Evolutionary conservation across 2,329 filamentous ascomycete genomes (phyloP).

Genomic region (Aspergillus sp.): DNA sequence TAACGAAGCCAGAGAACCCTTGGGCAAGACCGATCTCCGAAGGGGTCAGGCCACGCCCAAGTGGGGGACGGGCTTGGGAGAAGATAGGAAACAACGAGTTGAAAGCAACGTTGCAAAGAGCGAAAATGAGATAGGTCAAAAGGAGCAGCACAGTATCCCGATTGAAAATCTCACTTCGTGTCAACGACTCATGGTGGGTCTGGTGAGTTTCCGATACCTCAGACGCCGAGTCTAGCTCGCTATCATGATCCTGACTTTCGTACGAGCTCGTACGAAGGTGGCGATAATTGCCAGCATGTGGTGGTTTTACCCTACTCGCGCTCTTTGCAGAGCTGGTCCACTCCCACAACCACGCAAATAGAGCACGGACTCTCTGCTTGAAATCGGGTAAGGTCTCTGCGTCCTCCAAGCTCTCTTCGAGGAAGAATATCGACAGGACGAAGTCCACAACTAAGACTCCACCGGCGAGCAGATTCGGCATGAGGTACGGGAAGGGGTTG

Average conservation of each 20-base stretch:
- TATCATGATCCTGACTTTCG: conserved; percentile 41
- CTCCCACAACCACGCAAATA: conserved; percentile 72
- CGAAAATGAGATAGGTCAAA: conserved; percentile 86
- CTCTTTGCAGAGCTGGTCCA: conserved; percentile 59
- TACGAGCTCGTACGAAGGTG: conserved; percentile 28
- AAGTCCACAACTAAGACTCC: conserved; percentile 72
- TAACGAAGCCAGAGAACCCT: conserved; percentile 79
- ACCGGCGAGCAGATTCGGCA: conserved; percentile 79
- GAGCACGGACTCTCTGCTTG: conserved; percentile 57
- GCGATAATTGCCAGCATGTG: conserved; percentile 30
- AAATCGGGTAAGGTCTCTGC: conserved; percentile 63
- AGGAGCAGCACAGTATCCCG: conserved; percentile 80
- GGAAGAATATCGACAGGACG: conserved; percentile 72
- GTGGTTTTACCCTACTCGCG: conserved; percentile 60
- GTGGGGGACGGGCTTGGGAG: conserved; percentile 71
- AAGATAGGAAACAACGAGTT: conserved; percentile 96
- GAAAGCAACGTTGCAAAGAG: conserved; percentile 90
- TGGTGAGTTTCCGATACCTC: conserved; percentile 41
- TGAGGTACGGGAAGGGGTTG: conserved; percentile 75
- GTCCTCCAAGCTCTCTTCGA: conserved; percentile 82
- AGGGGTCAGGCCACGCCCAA: conserved; percentile 73
- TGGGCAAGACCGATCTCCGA: conserved; percentile 82
- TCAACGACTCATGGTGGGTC: conserved; percentile 52
- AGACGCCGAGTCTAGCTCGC: conserved; percentile 48
- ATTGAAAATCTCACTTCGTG: conserved; percentile 67